These are phyloP conservation scores for Triticum timopheevii DNA, from an alignment of 176 grass and related monocot species.

Conservation along the genomic window DNA sequence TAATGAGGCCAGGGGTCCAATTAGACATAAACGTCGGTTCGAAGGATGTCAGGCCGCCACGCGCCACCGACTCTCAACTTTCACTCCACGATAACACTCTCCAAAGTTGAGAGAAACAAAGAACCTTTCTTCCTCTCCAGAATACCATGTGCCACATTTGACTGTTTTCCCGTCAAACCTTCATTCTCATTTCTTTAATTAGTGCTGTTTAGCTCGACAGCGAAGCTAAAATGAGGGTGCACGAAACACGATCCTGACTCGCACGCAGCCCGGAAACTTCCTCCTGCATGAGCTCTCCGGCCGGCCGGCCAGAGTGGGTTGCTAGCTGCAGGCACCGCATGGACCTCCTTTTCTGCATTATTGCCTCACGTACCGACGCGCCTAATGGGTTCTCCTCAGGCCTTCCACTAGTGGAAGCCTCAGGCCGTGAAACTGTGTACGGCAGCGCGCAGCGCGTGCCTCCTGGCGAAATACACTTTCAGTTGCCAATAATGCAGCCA, in stretches of 20 bases:
- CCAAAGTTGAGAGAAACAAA: neutral
- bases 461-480: slow-evolving; percentile 20
- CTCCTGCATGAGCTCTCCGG: neutral
- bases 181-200: neutral
- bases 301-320: neutral
- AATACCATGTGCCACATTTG: slow-evolving; percentile 13
- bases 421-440: neutral
- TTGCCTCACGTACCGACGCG: neutral
- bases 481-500: slow-evolving; percentile 46
- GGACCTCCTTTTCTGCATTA: slow-evolving; percentile 17
- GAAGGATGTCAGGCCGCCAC: neutral
- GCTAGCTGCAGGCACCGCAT: neutral
- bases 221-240: slow-evolving; percentile 11
- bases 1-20: neutral
- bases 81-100: neutral
- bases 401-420: slow-evolving; percentile 31
- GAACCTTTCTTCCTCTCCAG: neutral
- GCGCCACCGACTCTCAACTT: neutral
- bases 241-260: slow-evolving; percentile 25
- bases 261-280: slow-evolving; percentile 13
- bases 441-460: neutral
- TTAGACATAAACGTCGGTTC: neutral
- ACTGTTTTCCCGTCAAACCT: neutral
- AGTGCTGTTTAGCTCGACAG: neutral
- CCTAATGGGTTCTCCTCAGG: slow-evolving; percentile 29